These are phyloP conservation scores for Lobosporangium transversale DNA, from an alignment of 192 early-diverging fungal genomes.

Conservation along the genomic window DNA sequence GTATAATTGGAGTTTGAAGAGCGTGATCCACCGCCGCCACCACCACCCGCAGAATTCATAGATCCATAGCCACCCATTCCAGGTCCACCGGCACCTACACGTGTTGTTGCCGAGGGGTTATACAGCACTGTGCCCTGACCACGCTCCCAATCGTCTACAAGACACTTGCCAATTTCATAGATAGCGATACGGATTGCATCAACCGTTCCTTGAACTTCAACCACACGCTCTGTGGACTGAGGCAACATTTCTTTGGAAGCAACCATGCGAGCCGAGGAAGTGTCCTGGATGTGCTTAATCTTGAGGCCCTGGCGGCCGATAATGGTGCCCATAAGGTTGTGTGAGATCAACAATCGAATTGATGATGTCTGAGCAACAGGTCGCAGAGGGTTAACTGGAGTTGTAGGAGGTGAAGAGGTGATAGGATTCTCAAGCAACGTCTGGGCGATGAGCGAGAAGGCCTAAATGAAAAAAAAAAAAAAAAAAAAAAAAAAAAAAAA, in stretches of 20 bases:
- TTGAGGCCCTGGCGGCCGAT: slow-evolving; percentile 94
- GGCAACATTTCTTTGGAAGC: slow-evolving; percentile 94
- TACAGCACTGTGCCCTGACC: slow-evolving; percentile 86
- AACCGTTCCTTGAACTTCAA: slow-evolving; percentile 86
- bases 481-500: slow-evolving; percentile 12
- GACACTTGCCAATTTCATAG: slow-evolving; percentile 84
- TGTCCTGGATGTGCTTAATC: slow-evolving; percentile 96
- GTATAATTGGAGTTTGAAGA: slow-evolving; percentile 49
- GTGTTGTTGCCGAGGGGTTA: slow-evolving; percentile 68
- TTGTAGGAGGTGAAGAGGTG: slow-evolving; percentile 60
- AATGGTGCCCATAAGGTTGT: slow-evolving; percentile 89
- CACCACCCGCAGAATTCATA: slow-evolving; percentile 8
- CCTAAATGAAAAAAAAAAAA: slow-evolving; percentile 55
- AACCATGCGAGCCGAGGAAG: slow-evolving; percentile 85
- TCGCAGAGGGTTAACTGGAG: slow-evolving; percentile 59
- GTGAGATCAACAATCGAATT: slow-evolving; percentile 90
- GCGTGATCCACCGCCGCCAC: slow-evolving; percentile 17
- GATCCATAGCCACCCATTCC: slow-evolving; percentile 32
- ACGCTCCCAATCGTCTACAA: slow-evolving; percentile 88
- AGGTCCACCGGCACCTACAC: slow-evolving; percentile 16
- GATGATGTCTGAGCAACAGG: slow-evolving; percentile 63
- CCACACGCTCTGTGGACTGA: slow-evolving; percentile 91
- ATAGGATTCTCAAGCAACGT: slow-evolving; percentile 81
- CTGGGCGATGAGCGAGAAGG: slow-evolving; percentile 86
- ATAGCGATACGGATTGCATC: slow-evolving; percentile 89